These are phyloP conservation scores for Basidiobolus meristosporus DNA, from an alignment of 371 early-diverging fungal species.

Conservation along the genomic window DNA sequence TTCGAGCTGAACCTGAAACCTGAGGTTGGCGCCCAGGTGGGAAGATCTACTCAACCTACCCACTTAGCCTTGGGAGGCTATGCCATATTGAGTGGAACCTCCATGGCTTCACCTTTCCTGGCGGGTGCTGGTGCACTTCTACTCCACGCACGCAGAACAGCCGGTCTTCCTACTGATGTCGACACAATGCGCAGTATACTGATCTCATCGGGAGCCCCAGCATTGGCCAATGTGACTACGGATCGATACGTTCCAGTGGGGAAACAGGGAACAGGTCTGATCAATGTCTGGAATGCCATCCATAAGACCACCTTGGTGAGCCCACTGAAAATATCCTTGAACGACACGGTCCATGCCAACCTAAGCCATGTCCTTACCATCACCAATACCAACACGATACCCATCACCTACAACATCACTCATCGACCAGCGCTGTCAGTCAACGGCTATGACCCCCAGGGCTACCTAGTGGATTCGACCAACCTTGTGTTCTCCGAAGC, in stretches of 20 bases:
- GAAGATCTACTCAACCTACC: constrained; percentile 46
- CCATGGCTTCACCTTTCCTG: constrained; percentile 54
- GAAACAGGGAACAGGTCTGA: constrained; percentile 52
- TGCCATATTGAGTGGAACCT: constrained; percentile 33
- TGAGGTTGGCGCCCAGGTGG: constrained; percentile 54
- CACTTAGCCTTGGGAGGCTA: constrained; percentile 22
- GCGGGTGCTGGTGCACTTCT: constrained; percentile 45
- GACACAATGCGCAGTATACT: no score
- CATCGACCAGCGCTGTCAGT: not conserved
- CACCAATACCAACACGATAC: not conserved
- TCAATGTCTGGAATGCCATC: constrained; percentile 39
- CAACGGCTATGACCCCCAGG: not conserved
- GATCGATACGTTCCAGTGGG: constrained; percentile 18
- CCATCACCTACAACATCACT: not conserved
- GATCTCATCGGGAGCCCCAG: no score
- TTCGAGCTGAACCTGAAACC: constrained; percentile 50
- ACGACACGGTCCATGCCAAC: constrained; percentile 16
- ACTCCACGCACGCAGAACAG: constrained; percentile 12
- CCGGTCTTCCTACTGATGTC: no score
- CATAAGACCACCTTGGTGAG: constrained; percentile 17
- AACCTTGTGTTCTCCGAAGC: no score
- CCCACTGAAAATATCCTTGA: constrained; percentile 41
- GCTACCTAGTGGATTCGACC: no score
- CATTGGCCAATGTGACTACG: no score
- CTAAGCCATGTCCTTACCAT: not conserved